phyloP scores from a whole-genome alignment of 495 filamentous ascomycete species.

The Aspergillus leporis region DNA sequence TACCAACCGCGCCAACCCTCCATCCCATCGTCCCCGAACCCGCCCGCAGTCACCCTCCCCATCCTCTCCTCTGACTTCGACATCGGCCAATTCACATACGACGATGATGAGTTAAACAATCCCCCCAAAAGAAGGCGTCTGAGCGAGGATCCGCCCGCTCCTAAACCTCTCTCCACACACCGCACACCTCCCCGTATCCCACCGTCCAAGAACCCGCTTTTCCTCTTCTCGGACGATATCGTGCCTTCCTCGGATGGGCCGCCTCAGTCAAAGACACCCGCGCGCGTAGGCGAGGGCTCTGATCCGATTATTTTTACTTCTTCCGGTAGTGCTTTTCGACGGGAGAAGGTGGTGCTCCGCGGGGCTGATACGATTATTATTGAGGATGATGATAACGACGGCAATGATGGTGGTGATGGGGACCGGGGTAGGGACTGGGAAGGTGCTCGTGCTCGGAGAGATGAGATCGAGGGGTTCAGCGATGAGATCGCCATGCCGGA shows the following conservation, averaged over 20 bases:
- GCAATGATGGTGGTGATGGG: constrained; percentile 7
- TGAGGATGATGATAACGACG: constrained; percentile 40
- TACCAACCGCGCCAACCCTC: constrained; percentile 18
- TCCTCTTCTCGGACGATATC: constrained; percentile 41
- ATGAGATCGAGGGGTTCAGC: constrained; percentile 43
- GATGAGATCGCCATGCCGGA: constrained; percentile 35
- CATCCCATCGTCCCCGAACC: constrained; percentile 13
- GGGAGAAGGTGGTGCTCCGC: neutral
- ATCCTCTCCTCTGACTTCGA: constrained; percentile 57
- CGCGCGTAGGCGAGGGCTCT: constrained; percentile 27
- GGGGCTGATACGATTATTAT: constrained; percentile 34
- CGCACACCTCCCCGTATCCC: neutral
- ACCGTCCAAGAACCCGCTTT: constrained; percentile 21
- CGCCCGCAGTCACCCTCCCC: constrained; percentile 14
- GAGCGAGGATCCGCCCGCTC: constrained; percentile 25
- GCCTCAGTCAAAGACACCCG: too few relatives aligned
- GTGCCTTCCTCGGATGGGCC: constrained; percentile 24
- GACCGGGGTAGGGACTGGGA: neutral
- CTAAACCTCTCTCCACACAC: neutral
- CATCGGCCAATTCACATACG: constrained; percentile 32
- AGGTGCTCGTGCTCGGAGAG: constrained; percentile 13
- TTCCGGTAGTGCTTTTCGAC: constrained; percentile 35
- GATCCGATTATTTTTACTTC: constrained; percentile 59
- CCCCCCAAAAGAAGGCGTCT: constrained; percentile 43
- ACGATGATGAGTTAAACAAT: constrained; percentile 34